Evolutionary conservation across 73 alveolate genomes (phyloP), one percentile per base, ranked within the genome.

Genomic region (Tetrahymena elliotti): DNA sequence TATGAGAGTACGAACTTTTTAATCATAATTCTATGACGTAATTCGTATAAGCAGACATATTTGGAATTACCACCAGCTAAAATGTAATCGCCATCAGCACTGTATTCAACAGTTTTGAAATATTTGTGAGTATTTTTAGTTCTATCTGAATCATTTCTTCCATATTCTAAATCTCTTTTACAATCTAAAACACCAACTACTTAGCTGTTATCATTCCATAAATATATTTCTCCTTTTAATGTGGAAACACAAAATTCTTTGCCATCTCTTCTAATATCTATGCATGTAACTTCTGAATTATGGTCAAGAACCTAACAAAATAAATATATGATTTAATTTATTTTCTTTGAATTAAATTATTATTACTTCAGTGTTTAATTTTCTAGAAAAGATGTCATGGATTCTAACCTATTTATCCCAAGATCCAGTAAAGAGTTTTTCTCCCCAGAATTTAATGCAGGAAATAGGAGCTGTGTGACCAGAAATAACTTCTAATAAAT

Each of bases 21-120:
- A 40, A 98, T 97, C 94, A 98, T 95, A 6, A 98, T 95, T 96
- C 98, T 98, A 94, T 97, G 96, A 93, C 96, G 96, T 98, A 97
- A 96, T 95, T 98, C 99, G 96, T 98, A 98, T 18, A 98, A 95
- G 93, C 99, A 98, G 84, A 98, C 96, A 96, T 97, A 97, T 96
- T 98, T 98, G 40, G 99, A 96, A 94, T 98, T 98, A 33, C 99
- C 99, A 38, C 99, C 99, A 84, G 99, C 99, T 37, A 98, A 94
- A 93, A 97, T 95, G 35, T 97, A 95, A 93, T 98, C 98, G 33
- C 99, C 99, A 39, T 98, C 98, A 83, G 98, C 97, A 94, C 98
- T 98, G 92, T 96, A 95, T 93, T 97, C 96, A 22, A 98, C 95
- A 31, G 99, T 94, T 93, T 96, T 98, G 96, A 98, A 98, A 95